Evolutionary conservation across 306 rosid genomes (phyloP), one percentile per base, ranked within the genome.

Genomic region (Pyrus communis): DNA sequence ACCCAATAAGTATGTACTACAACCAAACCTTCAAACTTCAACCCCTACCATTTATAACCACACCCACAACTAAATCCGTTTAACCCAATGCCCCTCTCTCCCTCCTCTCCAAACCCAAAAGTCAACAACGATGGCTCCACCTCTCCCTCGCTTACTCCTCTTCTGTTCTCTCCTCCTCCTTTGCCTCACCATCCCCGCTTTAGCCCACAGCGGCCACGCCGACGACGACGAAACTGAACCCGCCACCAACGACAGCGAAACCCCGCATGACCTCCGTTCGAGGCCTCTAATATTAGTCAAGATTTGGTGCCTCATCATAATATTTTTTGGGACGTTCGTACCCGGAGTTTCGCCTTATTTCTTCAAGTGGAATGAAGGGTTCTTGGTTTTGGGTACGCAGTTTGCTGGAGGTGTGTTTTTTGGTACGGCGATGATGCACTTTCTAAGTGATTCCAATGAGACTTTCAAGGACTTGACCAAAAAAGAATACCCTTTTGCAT

Each of bases 371-470:
- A 88, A 88, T 42, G 96, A 93, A 65, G 97, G 90, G 42, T 93
- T 93, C 25, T 73, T 93, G 82, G 84, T 89, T 31, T 55, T 93
- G 55, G 98, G 98, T 33, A 91, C 98, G 5, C 98, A 93, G 71
- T 93, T 93, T 40, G 93, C 98, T 0, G 98, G 96, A 0, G 98
- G 96, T 2, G 96, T 93, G 79, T 93, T 93, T 78, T 22, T 93
- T 78, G 98, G 95, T 5, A 93, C 98, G 27, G 95, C 96, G 3
- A 64, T 93, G 87, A 93, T 91, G 91, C 96, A 93, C 81, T 93
- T 93, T 80, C 85, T 91, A 11, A 85, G 91, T 8, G 98, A 93
- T 57, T 93, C 98, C 0, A 82, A 89, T 10, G 89, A 86, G 81
- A 93, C 85, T 49, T 93, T 93, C 69, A 67, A 22, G 78, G 91